These are phyloP conservation scores for Ophiostoma montium DNA, from an alignment of 2,329 filamentous ascomycete genomes.

Conservation along the genomic window DNA sequence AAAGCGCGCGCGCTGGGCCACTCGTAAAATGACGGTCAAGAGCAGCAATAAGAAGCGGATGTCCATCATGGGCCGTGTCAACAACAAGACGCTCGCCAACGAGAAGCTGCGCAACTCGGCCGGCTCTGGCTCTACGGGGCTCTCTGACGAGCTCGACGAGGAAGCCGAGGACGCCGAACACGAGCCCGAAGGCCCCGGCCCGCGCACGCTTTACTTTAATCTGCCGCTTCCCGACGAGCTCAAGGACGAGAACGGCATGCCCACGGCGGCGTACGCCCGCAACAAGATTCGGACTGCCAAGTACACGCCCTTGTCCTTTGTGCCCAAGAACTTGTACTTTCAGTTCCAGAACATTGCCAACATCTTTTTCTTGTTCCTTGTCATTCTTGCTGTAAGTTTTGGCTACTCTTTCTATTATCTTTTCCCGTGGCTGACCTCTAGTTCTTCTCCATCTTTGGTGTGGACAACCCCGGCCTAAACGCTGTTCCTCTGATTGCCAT, in stretches of 20 bases:
- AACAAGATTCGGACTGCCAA: constrained; percentile 98
- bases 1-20: constrained; percentile 88
- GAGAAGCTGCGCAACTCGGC: constrained; percentile 53
- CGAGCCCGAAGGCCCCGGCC: constrained; percentile 26
- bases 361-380: constrained; percentile 92
- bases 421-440: constrained; percentile 25
- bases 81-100: constrained; percentile 46
- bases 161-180: constrained; percentile 23
- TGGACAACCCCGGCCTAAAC: constrained; percentile 75
- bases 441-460: constrained; percentile 96
- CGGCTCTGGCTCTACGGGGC: constrained; percentile 20
- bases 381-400: constrained; percentile 76
- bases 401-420: constrained; percentile 5
- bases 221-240: constrained; percentile 59
- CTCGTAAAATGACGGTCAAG: constrained; percentile 67
- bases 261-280: constrained; percentile 55
- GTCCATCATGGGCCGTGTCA: constrained; percentile 65
- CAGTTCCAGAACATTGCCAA: constrained; percentile 99
- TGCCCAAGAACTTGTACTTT: constrained; percentile 94
- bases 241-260: constrained; percentile 68
- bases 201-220: constrained; percentile 70
- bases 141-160: constrained; percentile 22
- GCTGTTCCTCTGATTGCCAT: constrained; percentile 90
- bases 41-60: constrained; percentile 66
- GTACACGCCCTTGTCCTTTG: constrained; percentile 87